Base-by-base conservation (phyloP, 2,329 filamentous ascomycete genomes). In the Leptographium radiaticola region DNA sequence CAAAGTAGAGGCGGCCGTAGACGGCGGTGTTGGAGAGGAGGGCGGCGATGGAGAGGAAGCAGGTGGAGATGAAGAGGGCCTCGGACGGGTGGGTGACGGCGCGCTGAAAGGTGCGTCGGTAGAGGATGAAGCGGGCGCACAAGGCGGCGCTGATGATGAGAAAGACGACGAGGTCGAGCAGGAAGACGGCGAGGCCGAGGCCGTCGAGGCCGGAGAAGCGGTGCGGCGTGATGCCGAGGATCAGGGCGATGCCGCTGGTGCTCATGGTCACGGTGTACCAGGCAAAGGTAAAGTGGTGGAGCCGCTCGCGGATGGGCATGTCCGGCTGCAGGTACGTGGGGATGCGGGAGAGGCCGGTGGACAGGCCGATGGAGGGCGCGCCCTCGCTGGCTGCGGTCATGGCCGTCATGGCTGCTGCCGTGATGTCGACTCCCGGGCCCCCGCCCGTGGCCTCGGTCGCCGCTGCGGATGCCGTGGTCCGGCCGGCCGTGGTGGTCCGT, bases 41-140 rank as follows among this genome's bases (percentile, higher is more conserved):
- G n/a, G 80, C 76, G 8, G 77, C 74, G 13, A 82, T 60, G 4
- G 76, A 77, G 2, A 86, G 74, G 72, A 77, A 83, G 61, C 79
- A 80, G 9, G 80, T 78, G 25, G 78, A 73, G 58, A 82, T 75
- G 67, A 84, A 84, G 51, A 85, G 67, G 1, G 70, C 70, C 62
- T 80, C 76, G n/a, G 68, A 69, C 7, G 75, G 74, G 55, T 75
- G 73, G 0, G 66, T 70, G 25, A 77, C 63, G 0, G 74, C 75
- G 49, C 64, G 64, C 20, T 66, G 67, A 51, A 78, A 66, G 9
- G 71, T 68, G 25, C 67, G 66, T 1, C 69, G 68, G 57, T 70
- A 71, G 44, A 70, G 65, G 46, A 66, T 60, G 59, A 78, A 78
- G 49, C 75, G 70, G 44, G 70, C 62, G 11, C 68, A 60, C 46